These are phyloP conservation scores for Cyberlindnera petersonii DNA, from an alignment of 805 yeast genomes.

Conservation along the genomic window DNA sequence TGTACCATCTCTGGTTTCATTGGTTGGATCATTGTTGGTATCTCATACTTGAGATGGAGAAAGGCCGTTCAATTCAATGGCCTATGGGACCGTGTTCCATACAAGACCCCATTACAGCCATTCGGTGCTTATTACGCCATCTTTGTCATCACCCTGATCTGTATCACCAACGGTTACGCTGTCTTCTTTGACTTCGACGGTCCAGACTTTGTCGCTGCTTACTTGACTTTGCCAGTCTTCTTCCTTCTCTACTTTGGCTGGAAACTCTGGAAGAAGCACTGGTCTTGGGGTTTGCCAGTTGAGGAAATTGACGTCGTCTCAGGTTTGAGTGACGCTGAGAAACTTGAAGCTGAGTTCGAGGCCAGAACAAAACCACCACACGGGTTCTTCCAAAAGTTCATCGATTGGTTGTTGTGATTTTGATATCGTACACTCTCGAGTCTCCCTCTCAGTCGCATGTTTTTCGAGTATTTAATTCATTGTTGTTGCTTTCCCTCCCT, in stretches of 20 bases:
- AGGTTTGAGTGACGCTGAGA: conserved; percentile 59
- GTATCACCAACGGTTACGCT: conserved; percentile 70
- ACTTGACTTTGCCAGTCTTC: conserved; percentile 60
- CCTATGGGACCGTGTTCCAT: conserved; percentile 54
- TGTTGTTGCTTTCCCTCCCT: no score
- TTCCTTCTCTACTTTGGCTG: conserved; percentile 54
- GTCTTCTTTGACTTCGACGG: conserved; percentile 44
- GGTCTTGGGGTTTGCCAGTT: conserved; percentile 45
- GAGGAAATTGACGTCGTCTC: conserved; percentile 58
- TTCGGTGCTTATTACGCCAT: conserved; percentile 54
- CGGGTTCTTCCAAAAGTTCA: conserved; percentile 15
- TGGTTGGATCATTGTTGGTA: conserved; percentile 69
- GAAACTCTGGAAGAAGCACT: conserved; percentile 43
- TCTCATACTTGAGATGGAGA: conserved; percentile 66
- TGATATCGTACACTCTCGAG: no score
- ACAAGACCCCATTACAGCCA: conserved; percentile 53
- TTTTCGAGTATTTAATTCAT: no score
- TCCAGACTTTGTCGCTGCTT: conserved; percentile 66
- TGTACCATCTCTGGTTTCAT: conserved; percentile 74
- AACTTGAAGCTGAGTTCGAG: conserved; percentile 22
- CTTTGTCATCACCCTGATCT: conserved; percentile 44
- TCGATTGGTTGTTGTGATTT: conserved; percentile 23
- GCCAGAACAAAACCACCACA: conserved; percentile 11
- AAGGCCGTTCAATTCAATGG: conserved; percentile 54
- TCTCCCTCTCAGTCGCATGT: no score